Evolutionary conservation across 352 stramenopile genomes (phyloP).

Genomic region (Phytophthora pseudosyringae): DNA sequence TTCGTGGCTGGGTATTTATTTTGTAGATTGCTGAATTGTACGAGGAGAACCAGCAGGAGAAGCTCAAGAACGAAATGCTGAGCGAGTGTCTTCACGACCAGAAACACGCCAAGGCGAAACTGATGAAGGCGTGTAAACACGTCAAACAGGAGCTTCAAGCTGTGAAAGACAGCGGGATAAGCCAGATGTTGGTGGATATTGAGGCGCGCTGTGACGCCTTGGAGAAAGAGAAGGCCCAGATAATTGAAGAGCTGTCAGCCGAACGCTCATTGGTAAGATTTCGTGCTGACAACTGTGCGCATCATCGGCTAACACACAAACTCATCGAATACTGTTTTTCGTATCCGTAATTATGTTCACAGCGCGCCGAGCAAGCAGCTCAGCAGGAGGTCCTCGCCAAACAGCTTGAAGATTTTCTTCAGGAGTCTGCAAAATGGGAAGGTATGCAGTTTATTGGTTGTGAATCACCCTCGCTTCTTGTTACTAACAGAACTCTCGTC

Average conservation of each 20-base stretch:
- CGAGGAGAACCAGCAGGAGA: constrained; percentile 72
- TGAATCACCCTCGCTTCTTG: not conserved
- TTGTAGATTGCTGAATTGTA: constrained; percentile 68
- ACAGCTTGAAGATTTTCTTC: constrained; percentile 31
- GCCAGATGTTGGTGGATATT: constrained; percentile 74
- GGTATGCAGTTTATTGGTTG: constrained; percentile 16
- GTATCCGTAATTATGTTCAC: not conserved
- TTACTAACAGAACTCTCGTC: constrained; percentile 10
- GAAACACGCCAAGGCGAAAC: constrained; percentile 71
- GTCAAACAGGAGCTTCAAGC: constrained; percentile 67
- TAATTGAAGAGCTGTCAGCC: constrained; percentile 45
- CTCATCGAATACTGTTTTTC: too few species aligned
- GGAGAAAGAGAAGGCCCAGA: constrained; percentile 52
- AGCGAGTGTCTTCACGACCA: constrained; percentile 68
- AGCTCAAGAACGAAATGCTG: constrained; percentile 75
- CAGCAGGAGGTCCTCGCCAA: constrained; percentile 20
- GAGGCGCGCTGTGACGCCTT: constrained; percentile 56
- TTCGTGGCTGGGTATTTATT: not conserved
- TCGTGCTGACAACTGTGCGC: too few species aligned
- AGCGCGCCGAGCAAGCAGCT: constrained; percentile 33
- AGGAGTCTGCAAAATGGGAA: constrained; percentile 39
- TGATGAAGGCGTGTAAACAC: constrained; percentile 78
- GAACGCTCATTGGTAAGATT: constrained; percentile 46
- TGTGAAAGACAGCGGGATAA: constrained; percentile 64
- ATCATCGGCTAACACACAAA: too few species aligned